Percentiles rank a stretch among this genome's conserved stretches.
Conservation (phyloP, 2,329 filamentous ascomycete species). For the Cercospora sojina region DNA sequence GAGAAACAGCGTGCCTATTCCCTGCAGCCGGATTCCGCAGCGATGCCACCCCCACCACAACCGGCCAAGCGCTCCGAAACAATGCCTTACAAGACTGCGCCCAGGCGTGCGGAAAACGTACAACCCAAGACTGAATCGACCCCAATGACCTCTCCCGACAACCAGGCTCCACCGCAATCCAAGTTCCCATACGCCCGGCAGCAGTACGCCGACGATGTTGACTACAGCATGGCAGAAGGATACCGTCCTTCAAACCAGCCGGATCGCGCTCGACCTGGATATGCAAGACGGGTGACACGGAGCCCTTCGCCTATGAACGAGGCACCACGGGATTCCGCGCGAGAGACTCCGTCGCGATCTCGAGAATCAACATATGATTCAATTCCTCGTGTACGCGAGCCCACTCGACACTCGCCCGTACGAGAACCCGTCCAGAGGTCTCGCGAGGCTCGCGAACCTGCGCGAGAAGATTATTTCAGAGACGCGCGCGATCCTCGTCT, state of each 20-base stretch:
- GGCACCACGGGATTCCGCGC: constrained; percentile 12
- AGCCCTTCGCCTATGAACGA: constrained; percentile 31
- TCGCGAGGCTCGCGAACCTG: not conserved
- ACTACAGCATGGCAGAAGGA: constrained; percentile 35
- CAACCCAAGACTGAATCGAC: constrained; percentile 29
- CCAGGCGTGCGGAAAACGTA: constrained; percentile 20
- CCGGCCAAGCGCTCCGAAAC: constrained; percentile 46
- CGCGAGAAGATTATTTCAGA: not conserved
- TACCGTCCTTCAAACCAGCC: constrained; percentile 27
- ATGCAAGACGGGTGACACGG: constrained; percentile 27
- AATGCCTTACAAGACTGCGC: constrained; percentile 37
- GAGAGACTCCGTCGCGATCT: constrained; percentile 4
- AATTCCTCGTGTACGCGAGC: constrained; percentile 1
- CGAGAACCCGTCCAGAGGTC: constrained; percentile 10
- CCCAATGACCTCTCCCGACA: constrained; percentile 32
- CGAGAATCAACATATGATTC: constrained; percentile 9
- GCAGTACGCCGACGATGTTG: constrained; percentile 35
- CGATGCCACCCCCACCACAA: constrained; percentile 36
- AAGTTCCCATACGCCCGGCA: constrained; percentile 30
- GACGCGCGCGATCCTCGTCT: constrained; percentile 16
- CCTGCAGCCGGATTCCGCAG: constrained; percentile 28
- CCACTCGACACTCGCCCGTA: not conserved
- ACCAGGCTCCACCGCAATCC: constrained; percentile 17
- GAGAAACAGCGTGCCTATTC: constrained; percentile 33
- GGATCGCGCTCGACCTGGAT: constrained; percentile 13